Base-by-base conservation (phyloP, 805 yeast genomes). In the Candida nemodendra region DNA sequence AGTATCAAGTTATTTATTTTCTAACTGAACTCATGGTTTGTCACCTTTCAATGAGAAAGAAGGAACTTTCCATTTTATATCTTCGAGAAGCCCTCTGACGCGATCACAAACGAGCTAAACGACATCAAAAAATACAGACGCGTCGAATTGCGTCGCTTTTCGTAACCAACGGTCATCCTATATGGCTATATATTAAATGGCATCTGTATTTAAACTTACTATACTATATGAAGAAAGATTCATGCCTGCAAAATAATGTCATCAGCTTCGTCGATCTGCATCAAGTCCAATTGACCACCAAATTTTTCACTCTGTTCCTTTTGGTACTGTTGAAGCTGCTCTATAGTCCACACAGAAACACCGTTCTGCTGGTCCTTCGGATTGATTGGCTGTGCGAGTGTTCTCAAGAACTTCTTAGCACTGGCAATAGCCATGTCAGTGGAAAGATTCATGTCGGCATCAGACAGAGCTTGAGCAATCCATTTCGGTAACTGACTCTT, bases 391-490 rank as follows among this genome's bases (percentile, higher is more conserved):
- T 93, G 99, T 0, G 99, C 98, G 76, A 90, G 78, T 2, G 89
- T 82, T 51, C 98, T 71, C 58, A 93, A 69, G 57, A 93, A 93
- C 63, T 88, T 90, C 61, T 87, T 90, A 1, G 98, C 95, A 40
- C 84, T 81, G 0, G 98, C 95, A 37, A 93, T 72, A 0, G 98
- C 97, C 96, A 93, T 91, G 65, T 93, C 99, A 0, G 97, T 93
- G 0, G 97, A 88, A 36, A 91, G 66, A 53, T 90, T 91, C 2
- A 84, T 76, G 57, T 95, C 98, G 0, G 96, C 90, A 59, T 93
- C 98, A 11, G 83, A 69, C 34, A 93, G 70, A 2, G 90, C 97
- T 57, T 93, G 98, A 0, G 89, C 84, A 30, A 93, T 93, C 99
- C 99, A 93, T 61, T 87, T 90, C 0, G 99, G 99, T 24, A 93